Evolutionary conservation across 305 asterid species (phyloP).

Genomic region (Solanum hybrid): DNA sequence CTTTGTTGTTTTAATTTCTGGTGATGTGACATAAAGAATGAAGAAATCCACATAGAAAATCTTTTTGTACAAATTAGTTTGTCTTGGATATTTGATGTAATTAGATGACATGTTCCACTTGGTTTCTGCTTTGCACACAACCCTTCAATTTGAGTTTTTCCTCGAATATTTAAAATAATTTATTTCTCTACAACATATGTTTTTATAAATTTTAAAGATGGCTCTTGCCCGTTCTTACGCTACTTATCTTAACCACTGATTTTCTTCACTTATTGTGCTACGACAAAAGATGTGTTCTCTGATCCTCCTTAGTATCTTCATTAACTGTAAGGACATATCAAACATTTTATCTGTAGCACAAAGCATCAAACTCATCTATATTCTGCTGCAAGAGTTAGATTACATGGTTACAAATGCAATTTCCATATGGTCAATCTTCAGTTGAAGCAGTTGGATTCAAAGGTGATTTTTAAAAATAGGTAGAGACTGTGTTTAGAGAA

Average conservation of each 20-base stretch:
- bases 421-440: not conserved
- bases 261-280: not conserved
- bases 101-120: not conserved
- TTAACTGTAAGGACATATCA: not conserved
- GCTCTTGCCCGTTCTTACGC: not conserved
- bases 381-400: not conserved
- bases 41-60: not conserved
- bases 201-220: not conserved
- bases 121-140: not conserved
- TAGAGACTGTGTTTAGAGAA: not conserved
- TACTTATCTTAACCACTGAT: not conserved
- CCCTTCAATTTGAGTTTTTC: not conserved
- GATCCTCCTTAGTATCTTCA: not conserved
- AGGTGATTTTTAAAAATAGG: not conserved
- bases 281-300: not conserved
- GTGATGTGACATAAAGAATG: not conserved
- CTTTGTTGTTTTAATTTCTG: slow-evolving; percentile 1
- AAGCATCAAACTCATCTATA: not conserved
- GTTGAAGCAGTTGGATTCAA: not conserved
- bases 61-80: not conserved
- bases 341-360: not conserved
- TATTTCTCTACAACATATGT: not conserved
- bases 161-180: not conserved
- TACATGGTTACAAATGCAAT: not conserved
- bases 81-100: not conserved